A percentile compares a stretch with the other conserved stretches of the same genome.
phyloP scores from a whole-genome alignment of 108 stramenopile species.

The Cyclotella sp. region DNA sequence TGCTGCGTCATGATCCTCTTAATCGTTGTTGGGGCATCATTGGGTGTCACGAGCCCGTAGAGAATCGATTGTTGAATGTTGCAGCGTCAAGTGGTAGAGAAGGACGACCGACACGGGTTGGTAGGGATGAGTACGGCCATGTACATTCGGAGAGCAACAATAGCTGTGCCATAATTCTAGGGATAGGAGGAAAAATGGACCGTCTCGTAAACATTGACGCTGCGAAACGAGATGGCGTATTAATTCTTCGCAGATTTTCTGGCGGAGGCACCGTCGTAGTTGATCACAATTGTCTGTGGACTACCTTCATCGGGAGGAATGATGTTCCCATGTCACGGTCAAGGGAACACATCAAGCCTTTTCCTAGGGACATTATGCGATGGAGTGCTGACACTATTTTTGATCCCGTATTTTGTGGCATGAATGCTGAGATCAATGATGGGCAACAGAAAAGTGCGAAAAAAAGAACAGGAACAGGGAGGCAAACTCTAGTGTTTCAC shows the following conservation, averaged over 20 bases:
- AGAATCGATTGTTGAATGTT: slow-evolving; percentile 42
- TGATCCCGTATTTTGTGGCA: slow-evolving; percentile 66
- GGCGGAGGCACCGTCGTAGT: slow-evolving; percentile 97
- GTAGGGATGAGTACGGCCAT: slow-evolving; percentile 39
- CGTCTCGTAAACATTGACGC: slow-evolving; percentile 59
- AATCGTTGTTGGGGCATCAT: slow-evolving; percentile 73
- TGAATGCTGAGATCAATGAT: slow-evolving; percentile 34
- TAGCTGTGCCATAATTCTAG: slow-evolving; percentile 75
- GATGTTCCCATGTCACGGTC: slow-evolving; percentile 1
- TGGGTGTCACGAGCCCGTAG: slow-evolving; percentile 69
- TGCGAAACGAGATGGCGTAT: slow-evolving; percentile 63
- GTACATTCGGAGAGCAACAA: slow-evolving; percentile 18
- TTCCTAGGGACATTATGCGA: slow-evolving; percentile 88
- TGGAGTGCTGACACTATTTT: slow-evolving; percentile 85
- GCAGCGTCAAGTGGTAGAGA: neutral
- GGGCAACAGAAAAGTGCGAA: neutral
- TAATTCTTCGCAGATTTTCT: slow-evolving; percentile 87
- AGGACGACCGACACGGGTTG: neutral
- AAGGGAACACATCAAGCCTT: slow-evolving; percentile 54
- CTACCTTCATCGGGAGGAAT: slow-evolving; percentile 27
- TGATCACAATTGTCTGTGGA: slow-evolving; percentile 78
- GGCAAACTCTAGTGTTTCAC: slow-evolving; percentile 59
- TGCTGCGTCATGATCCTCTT: slow-evolving; percentile 72
- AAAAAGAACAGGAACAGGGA: slow-evolving; percentile 11
- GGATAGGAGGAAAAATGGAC: slow-evolving; percentile 89